Conservation (phyloP, 2,329 filamentous ascomycete species). For the Stagonosporopsis chrysanthemi region DNA sequence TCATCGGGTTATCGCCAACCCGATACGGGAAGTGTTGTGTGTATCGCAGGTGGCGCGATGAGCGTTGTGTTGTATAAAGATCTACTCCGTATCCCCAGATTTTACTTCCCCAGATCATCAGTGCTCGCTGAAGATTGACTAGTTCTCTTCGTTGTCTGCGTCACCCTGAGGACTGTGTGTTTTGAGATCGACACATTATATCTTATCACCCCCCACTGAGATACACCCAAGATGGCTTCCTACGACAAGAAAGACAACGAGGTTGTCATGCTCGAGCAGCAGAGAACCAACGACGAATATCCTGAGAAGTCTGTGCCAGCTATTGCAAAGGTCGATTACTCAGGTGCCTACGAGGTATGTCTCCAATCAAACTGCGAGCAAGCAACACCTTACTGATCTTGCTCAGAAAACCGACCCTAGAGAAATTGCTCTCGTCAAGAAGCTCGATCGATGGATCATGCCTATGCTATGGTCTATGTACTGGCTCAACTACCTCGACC, state of each 20-base stretch:
- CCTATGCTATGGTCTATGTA: constrained; percentile 78
- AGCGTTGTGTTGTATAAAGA: constrained; percentile 28
- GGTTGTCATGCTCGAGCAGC: constrained; percentile 37
- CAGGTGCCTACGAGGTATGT: constrained; percentile 39
- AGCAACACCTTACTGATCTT: background rate
- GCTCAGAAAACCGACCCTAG: constrained; percentile 41
- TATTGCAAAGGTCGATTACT: constrained; percentile 41
- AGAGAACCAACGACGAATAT: constrained; percentile 31
- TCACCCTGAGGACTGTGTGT: constrained; percentile 3
- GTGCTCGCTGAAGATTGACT: constrained; percentile 27
- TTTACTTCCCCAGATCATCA: constrained; percentile 37
- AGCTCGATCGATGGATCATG: constrained; percentile 73
- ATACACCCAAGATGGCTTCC: constrained; percentile 24
- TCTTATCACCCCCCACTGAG: background rate
- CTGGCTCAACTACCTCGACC: constrained; percentile 76
- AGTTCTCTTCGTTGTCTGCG: constrained; percentile 20
- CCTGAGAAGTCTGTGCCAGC: constrained; percentile 33
- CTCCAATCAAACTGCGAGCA: too few relatives aligned
- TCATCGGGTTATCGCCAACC: constrained; percentile 23
- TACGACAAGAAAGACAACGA: constrained; percentile 33
- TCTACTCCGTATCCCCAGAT: constrained; percentile 26
- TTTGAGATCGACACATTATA: background rate
- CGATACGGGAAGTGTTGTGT: constrained; percentile 9
- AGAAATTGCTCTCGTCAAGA: constrained; percentile 58
- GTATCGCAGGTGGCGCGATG: constrained; percentile 4